phyloP scores from a whole-genome alignment of 768 basidiomycete genomes.

The Calocera viscosa region DNA sequence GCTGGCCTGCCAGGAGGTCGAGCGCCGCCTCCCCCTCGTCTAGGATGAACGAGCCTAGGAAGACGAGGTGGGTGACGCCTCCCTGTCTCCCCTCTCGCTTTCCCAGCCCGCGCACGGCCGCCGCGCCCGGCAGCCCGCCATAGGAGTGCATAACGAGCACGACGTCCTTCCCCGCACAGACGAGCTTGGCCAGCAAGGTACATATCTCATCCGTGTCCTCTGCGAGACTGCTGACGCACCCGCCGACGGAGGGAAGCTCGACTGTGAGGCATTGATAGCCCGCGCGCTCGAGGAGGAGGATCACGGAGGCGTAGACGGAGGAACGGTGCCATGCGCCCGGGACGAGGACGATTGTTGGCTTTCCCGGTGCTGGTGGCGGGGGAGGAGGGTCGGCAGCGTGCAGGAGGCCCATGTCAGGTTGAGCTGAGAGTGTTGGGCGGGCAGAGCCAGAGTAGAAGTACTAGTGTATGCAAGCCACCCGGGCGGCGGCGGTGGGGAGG shows the following conservation, averaged over 20 bases:
- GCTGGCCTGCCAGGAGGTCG: neutral
- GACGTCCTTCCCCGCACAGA: neutral
- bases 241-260: neutral
- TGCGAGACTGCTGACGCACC: neutral
- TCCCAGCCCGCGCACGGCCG: neutral
- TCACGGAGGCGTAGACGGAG: neutral
- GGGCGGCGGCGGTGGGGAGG: too few relatives aligned
- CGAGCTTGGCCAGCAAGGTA: neutral
- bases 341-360: constrained; percentile 1
- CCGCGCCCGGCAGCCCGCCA: neutral
- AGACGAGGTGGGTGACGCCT: neutral
- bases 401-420: neutral
- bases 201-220: neutral
- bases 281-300: neutral
- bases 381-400: neutral
- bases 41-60: neutral
- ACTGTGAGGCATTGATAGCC: neutral
- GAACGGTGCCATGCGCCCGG: neutral
- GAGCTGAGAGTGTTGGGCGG: neutral
- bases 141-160: constrained; percentile 3
- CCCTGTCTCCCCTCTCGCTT: neutral
- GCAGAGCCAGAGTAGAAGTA: neutral
- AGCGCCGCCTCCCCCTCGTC: neutral
- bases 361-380: neutral
- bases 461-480: too few relatives aligned